Base-by-base conservation (phyloP, 495 filamentous ascomycete species). In the Podospora anserina region DNA sequence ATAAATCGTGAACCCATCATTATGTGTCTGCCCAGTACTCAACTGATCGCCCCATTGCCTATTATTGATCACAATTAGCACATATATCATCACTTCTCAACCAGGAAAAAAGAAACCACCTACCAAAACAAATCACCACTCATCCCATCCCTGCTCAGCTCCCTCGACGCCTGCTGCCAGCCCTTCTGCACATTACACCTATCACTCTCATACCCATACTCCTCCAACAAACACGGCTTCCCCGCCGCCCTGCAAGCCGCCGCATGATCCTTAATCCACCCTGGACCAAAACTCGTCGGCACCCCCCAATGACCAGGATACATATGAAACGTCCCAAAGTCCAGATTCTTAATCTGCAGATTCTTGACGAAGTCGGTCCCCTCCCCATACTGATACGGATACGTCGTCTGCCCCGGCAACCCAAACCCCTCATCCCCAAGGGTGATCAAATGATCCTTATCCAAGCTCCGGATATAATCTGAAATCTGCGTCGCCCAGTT, bases 261-360 rank as follows among this genome's bases (percentile, higher is more conserved):
- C 15, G 83, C 86, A 70, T 92, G 88, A 55, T 84, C 78, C 13
- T 70, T 79, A 76, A 90, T 81, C 88, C 88, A 90, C 19, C 74
- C 75, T 19, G 79, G 76, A 32, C 84, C 87, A 80, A 83, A 86
- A 65, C 59, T 65, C 30, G 68, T 75, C 15, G 55, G 66, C 65
- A 74, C 75, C 44, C 68, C 68, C 76, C 86, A 83, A 71, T 69
- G 73, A 53, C 79, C 75, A 0, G 88, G 87, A 69, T 90, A 90
- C 23, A 88, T 78, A 73, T 90, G 89, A 72, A 89, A 84, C 0
- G 86, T 88, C 1, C 85, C 88, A 76, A 89, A 91, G 72, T 89
- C 86, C 30, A 90, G 78, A 18, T 80, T 83, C 19, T 76, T 75
- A 26, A 83, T 72, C 0, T 68, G 72, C 4, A 91, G 71, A 66